Evolutionary conservation across 208 protist genomes (phyloP).

Genomic region (Eutreptiella sp.): DNA sequence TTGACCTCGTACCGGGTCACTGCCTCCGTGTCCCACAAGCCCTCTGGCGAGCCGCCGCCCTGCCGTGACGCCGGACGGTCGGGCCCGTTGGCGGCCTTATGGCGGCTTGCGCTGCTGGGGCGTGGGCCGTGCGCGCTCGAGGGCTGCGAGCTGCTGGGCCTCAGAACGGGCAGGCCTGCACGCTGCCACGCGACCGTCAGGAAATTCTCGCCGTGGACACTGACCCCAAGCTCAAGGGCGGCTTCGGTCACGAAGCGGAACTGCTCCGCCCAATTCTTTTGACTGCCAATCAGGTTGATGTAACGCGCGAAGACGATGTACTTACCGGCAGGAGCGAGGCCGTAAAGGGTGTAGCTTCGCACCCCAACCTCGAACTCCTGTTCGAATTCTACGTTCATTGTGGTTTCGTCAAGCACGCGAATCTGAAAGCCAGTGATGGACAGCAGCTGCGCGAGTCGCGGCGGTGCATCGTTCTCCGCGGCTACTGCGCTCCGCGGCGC

Average conservation of each 20-base stretch:
- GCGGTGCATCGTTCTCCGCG: slow-evolving; percentile 45
- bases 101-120: too few relatives aligned
- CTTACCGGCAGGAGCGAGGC: slow-evolving; percentile 52
- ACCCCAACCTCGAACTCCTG: slow-evolving; percentile 47
- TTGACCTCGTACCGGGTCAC: slow-evolving; percentile 33
- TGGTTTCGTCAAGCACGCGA: slow-evolving; percentile 53
- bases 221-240: slow-evolving; percentile 46
- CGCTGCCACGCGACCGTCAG: slow-evolving; percentile 58
- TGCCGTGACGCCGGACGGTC: too few relatives aligned
- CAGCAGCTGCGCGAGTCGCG: slow-evolving; percentile 41
- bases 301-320: slow-evolving; percentile 75
- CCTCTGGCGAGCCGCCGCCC: neutral
- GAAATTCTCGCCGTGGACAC: slow-evolving; percentile 64
- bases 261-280: slow-evolving; percentile 64
- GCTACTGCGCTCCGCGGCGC: slow-evolving; percentile 37
- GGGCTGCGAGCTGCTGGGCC: too few relatives aligned
- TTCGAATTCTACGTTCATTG: slow-evolving; percentile 59
- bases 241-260: slow-evolving; percentile 64
- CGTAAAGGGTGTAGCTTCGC: slow-evolving; percentile 55
- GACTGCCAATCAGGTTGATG: slow-evolving; percentile 61
- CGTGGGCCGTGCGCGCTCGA: too few relatives aligned
- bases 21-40: neutral
- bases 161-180: slow-evolving; percentile 26
- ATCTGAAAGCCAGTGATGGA: slow-evolving; percentile 62
- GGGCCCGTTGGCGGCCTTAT: too few relatives aligned